Base-by-base conservation (phyloP, 2,329 filamentous ascomycete genomes). In the Aureobasidium vineae region DNA sequence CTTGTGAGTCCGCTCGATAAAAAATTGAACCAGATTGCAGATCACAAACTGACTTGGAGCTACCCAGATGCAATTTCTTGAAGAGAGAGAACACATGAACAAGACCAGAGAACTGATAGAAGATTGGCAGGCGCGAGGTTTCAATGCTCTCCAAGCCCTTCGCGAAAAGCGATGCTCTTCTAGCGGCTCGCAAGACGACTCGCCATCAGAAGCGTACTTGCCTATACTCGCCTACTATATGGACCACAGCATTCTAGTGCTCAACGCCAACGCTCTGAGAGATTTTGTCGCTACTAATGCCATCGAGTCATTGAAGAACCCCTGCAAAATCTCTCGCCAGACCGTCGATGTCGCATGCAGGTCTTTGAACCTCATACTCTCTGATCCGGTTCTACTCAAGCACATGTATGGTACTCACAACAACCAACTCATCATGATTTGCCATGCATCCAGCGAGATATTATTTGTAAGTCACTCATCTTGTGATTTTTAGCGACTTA, bases 321-420 rank as follows among this genome's bases (percentile, higher is more conserved):
- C 45, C 13, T 49, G 45, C 31, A 49, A 38, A 16, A 50, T 63
- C 16, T 63, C 33, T 13, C 43, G 40, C 23, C 59, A 63, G 21
- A 63, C 43, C 6, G 45, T 63, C 21, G 59, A 63, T 26, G 59
- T 63, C 15, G 59, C 59, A 2, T 63, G 28, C 59, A 49, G 59
- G 16, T 50, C 45, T n/a, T 38, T 63, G 4, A 21, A 21, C 11
- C 59, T 63, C 6, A 16, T 50, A 13, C 59, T 63, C 2, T 40
- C 45, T 45, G 59, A 63, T 16, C 59, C 59, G n/a, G 16, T 50
- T 2, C 15, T 63, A 10, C 31, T 63, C 3, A 28, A 38, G n/a
- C 45, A 49, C 16, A 63, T 40, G 59, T 63, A 49, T 38, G 59
- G 59, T 5, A 49, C 40, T 8, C 59, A 63, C 33, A 63, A 63